Evolutionary conservation across 2,329 filamentous ascomycete species (phyloP).

Genomic region (Acephala macrosclerotiorum): DNA sequence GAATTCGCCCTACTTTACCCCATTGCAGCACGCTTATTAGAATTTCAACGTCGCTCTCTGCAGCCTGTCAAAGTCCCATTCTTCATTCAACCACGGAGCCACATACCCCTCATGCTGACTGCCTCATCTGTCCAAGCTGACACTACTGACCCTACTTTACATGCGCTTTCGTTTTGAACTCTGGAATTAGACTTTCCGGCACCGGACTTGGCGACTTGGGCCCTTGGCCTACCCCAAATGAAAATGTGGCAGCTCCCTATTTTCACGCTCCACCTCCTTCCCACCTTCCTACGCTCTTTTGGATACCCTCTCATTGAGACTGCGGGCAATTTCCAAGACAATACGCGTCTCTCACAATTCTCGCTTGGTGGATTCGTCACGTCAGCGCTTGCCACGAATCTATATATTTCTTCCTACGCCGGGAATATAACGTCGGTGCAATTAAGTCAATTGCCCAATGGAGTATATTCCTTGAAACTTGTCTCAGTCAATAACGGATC

Average conservation of each 20-base stretch:
- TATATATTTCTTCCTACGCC: constrained; percentile 50
- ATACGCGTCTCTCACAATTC: constrained; percentile 33
- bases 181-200: not conserved
- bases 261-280: constrained; percentile 17
- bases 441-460: constrained; percentile 37
- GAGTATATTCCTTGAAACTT: constrained; percentile 32
- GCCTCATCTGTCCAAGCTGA: not conserved
- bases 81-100: not conserved
- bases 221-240: not conserved
- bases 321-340: constrained; percentile 11
- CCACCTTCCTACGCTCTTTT: constrained; percentile 20
- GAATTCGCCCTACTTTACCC: constrained; percentile 1
- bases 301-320: constrained; percentile 12
- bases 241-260: constrained; percentile 30
- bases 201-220: no score
- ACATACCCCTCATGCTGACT: not conserved
- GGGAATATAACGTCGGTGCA: constrained; percentile 46
- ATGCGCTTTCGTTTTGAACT: not conserved
- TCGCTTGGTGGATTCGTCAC: constrained; percentile 32
- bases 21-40: not conserved
- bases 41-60: not conserved
- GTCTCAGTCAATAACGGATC: constrained; percentile 35
- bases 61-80: not conserved
- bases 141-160: not conserved
- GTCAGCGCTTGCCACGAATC: constrained; percentile 35